These are phyloP conservation scores for Fraxinus albicans DNA, from an alignment of 305 asterid species.

Conservation along the genomic window DNA sequence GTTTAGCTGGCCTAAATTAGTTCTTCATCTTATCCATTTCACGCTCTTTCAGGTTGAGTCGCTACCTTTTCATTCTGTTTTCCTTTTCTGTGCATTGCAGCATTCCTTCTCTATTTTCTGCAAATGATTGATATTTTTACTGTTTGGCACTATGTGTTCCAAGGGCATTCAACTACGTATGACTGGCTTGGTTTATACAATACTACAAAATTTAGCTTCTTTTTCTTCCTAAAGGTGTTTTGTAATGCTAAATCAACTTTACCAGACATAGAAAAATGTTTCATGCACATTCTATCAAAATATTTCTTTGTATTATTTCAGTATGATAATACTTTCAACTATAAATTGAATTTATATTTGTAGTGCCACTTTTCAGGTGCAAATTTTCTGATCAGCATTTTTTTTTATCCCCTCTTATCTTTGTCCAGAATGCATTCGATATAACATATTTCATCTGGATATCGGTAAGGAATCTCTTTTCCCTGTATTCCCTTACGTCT, in stretches of 20 bases:
- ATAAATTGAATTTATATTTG: not conserved
- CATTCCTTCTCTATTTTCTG: not conserved
- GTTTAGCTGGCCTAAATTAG: constrained; percentile 61
- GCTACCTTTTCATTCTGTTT: not conserved
- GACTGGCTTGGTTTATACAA: not conserved
- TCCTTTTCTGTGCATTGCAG: not conserved
- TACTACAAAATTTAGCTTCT: not conserved
- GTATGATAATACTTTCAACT: not conserved
- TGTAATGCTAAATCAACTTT: not conserved
- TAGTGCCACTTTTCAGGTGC: not conserved
- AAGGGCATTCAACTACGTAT: not conserved
- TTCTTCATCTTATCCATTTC: constrained; percentile 72
- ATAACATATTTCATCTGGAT: constrained; percentile 93
- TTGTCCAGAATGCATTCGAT: constrained; percentile 87
- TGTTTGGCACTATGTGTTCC: not conserved
- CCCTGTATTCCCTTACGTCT: not conserved
- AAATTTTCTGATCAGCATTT: not conserved
- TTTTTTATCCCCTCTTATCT: not conserved
- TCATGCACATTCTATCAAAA: not conserved
- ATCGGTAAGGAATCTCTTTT: constrained; percentile 47
- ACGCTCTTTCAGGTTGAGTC: constrained; percentile 69
- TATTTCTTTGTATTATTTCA: not conserved
- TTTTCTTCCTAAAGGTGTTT: not conserved
- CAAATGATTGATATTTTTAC: not conserved
- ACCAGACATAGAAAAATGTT: not conserved